Evolutionary conservation across 2,329 filamentous ascomycete species (phyloP).

Genomic region (Emergomyces pasteurianus): DNA sequence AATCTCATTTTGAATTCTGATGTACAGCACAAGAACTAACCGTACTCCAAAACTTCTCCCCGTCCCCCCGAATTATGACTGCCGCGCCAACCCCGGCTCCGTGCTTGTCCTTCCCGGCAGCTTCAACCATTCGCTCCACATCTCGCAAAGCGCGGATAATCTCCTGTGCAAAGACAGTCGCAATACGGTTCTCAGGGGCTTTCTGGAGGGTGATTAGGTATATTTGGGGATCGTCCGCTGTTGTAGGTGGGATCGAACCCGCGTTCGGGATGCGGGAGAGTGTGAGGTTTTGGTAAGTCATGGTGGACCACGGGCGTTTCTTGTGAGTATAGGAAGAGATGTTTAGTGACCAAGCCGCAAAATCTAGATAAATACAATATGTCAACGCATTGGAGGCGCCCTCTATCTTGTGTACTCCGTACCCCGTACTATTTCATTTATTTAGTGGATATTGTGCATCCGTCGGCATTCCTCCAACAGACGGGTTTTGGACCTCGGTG

Average conservation of each 20-base stretch:
- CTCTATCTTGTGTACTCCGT: background rate
- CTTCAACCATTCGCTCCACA: constrained; percentile 31
- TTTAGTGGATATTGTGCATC: background rate
- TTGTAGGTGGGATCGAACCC: background rate
- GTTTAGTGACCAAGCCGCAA: background rate
- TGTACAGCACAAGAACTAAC: background rate
- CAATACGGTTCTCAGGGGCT: constrained; percentile 39
- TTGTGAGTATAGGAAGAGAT: background rate
- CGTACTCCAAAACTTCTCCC: constrained; percentile 13
- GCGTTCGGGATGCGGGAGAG: constrained; percentile 22
- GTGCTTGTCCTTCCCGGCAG: constrained; percentile 14
- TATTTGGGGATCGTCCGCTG: constrained; percentile 22
- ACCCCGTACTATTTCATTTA: too few species aligned
- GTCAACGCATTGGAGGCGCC: background rate
- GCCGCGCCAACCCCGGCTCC: constrained; percentile 24
- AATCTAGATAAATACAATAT: background rate
- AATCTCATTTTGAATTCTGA: background rate
- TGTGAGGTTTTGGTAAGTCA: constrained; percentile 26
- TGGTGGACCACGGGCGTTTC: background rate
- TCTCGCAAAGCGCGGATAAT: constrained; percentile 34
- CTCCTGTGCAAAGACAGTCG: constrained; percentile 35
- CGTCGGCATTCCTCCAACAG: too few species aligned
- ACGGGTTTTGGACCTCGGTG: background rate
- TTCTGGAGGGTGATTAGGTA: constrained; percentile 41
- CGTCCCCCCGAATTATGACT: constrained; percentile 38